Conservation (phyloP, 1,139 yeast genomes). For the Pichia sp. region DNA sequence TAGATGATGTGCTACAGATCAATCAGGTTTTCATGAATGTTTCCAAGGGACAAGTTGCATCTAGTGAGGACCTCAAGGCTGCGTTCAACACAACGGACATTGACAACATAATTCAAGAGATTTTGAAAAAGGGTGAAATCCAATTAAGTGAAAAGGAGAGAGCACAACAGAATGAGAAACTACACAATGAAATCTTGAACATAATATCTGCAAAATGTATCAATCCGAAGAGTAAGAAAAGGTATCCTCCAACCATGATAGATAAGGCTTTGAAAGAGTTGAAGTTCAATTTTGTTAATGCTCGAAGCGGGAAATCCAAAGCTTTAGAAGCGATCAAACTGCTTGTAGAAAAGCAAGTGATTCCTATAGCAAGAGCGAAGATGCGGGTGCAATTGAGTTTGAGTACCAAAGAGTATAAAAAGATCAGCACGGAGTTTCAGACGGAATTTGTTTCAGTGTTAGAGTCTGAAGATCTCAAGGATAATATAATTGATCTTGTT, state of each 20-base stretch:
- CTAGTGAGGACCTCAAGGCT: slow-evolving; percentile 72
- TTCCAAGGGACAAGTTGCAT: slow-evolving; percentile 91
- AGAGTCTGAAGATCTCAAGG: slow-evolving; percentile 26
- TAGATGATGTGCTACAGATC: slow-evolving; percentile 92
- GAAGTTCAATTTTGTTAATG: slow-evolving; percentile 76
- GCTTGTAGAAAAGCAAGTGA: slow-evolving; percentile 69
- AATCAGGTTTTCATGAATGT: slow-evolving; percentile 94
- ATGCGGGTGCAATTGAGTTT: slow-evolving; percentile 76
- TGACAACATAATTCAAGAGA: slow-evolving; percentile 71
- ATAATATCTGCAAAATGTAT: slow-evolving; percentile 87
- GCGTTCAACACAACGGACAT: slow-evolving; percentile 74
- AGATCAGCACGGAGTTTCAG: slow-evolving; percentile 18
- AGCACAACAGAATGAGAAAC: slow-evolving; percentile 56
- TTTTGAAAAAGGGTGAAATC: slow-evolving; percentile 84
- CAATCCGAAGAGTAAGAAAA: slow-evolving; percentile 81
- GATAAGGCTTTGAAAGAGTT: slow-evolving; percentile 79
- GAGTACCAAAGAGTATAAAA: slow-evolving; percentile 36
- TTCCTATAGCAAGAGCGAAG: slow-evolving; percentile 91
- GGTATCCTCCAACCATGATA: slow-evolving; percentile 92
- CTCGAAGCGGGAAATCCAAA: slow-evolving; percentile 65
- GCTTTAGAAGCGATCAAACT: slow-evolving; percentile 88
- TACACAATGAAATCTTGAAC: slow-evolving; percentile 67
- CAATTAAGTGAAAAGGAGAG: slow-evolving; percentile 94
- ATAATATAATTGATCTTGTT: slow-evolving; percentile 50
- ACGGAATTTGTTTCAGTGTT: slow-evolving; percentile 27